phyloP scores from a whole-genome alignment of 2,329 filamentous ascomycete genomes.

The Trichoderma arundinaceum region DNA sequence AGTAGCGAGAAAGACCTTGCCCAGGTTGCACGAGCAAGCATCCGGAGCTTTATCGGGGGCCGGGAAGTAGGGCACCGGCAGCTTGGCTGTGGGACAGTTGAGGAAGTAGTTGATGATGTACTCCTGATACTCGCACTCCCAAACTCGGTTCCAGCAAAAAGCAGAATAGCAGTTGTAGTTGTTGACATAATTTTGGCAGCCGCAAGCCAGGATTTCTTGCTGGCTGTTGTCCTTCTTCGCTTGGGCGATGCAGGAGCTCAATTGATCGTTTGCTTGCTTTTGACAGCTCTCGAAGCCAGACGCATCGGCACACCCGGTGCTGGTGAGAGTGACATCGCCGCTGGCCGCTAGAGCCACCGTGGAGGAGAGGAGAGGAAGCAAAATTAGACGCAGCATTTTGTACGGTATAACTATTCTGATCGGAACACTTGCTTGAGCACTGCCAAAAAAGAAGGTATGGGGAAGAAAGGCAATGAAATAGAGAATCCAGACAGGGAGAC shows the following conservation, averaged over 20 bases:
- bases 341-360: not conserved
- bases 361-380: constrained; percentile 18
- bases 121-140: constrained; percentile 48
- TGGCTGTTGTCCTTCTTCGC: constrained; percentile 34
- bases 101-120: constrained; percentile 45
- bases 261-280: constrained; percentile 23
- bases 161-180: constrained; percentile 47
- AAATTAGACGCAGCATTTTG: not conserved
- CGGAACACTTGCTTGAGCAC: not conserved
- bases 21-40: constrained; percentile 47
- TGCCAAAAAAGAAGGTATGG: no score
- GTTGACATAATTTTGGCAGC: constrained; percentile 37
- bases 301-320: constrained; percentile 35
- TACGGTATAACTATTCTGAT: not conserved
- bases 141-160: constrained; percentile 49
- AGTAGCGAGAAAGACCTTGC: constrained; percentile 39
- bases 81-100: constrained; percentile 41
- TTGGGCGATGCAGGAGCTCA: constrained; percentile 32
- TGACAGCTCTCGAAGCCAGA: constrained; percentile 36
- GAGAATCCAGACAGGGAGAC: not conserved
- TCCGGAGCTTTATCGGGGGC: constrained; percentile 43
- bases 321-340: constrained; percentile 1
- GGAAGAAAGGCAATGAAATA: not conserved
- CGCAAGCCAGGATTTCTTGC: constrained; percentile 35
- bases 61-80: constrained; percentile 48